Evolutionary conservation across 345 rosid species (phyloP).

Genomic region (Carallia pectinifolia): DNA sequence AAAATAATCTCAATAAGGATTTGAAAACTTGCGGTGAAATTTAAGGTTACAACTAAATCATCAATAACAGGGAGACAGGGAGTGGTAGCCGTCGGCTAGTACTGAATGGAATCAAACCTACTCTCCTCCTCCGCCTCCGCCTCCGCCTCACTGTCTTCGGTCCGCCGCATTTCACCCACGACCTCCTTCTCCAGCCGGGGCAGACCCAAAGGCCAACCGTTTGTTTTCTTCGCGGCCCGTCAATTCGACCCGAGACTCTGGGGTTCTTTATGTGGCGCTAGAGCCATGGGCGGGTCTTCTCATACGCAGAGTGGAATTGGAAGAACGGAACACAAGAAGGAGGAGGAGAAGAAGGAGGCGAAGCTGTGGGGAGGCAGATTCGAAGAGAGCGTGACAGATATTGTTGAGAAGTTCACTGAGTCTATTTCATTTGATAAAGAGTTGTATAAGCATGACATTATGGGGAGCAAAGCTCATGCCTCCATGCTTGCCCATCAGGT

Average conservation of each 20-base stretch:
- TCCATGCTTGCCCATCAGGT: constrained; percentile 92
- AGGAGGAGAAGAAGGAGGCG: constrained; percentile 50
- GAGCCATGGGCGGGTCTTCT: constrained; percentile 13
- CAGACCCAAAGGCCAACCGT: neutral
- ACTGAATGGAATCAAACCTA: neutral
- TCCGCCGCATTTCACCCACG: neutral
- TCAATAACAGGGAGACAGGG: no score
- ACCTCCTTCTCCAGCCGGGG: neutral
- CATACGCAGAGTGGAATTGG: constrained; percentile 3
- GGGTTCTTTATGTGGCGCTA: constrained; percentile 4
- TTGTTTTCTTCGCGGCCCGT: neutral
- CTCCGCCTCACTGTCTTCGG: neutral
- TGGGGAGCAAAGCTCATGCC: constrained; percentile 95
- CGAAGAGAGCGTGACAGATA: constrained; percentile 77
- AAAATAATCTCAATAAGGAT: no score
- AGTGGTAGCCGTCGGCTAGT: neutral
- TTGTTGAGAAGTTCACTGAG: constrained; percentile 91
- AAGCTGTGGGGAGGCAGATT: constrained; percentile 99
- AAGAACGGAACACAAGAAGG: neutral
- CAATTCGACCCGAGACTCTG: neutral
- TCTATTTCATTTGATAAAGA: constrained; percentile 84
- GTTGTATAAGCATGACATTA: constrained; percentile 84
- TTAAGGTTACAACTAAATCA: no score
- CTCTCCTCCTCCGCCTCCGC: constrained; percentile 3
- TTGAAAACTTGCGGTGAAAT: no score